A percentile compares a stretch with the other conserved stretches of the same genome.
phyloP scores from a whole-genome alignment of 352 stramenopile genomes.

The Phytophthora rubi region DNA sequence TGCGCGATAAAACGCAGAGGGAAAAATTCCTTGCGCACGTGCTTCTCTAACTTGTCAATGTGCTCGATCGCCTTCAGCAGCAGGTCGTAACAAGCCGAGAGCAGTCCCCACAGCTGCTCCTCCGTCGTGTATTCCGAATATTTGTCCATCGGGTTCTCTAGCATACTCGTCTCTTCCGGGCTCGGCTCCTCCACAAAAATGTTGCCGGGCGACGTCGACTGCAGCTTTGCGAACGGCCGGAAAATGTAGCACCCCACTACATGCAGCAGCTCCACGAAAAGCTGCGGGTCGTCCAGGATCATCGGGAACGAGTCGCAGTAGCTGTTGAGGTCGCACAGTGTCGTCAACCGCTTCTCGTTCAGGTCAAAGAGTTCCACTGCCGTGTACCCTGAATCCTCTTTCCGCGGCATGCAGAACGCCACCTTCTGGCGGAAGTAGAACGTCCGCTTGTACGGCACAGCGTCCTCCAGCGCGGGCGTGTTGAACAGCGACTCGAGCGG shows the following conservation, averaged over 20 bases:
- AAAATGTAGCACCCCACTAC: slow-evolving; percentile 87
- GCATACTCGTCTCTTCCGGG: slow-evolving; percentile 55
- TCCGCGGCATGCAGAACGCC: slow-evolving; percentile 76
- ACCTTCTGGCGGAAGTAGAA: slow-evolving; percentile 89
- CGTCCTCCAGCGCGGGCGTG: slow-evolving; percentile 79
- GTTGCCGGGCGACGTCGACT: slow-evolving; percentile 64
- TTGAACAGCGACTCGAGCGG: slow-evolving; percentile 78
- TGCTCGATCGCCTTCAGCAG: slow-evolving; percentile 87
- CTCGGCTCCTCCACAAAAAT: slow-evolving; percentile 87
- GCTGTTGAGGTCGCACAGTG: slow-evolving; percentile 84
- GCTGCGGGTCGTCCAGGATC: slow-evolving; percentile 80
- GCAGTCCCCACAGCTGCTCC: slow-evolving; percentile 82
- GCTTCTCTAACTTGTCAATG: slow-evolving; percentile 90
- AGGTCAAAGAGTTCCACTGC: slow-evolving; percentile 81
- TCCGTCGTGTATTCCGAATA: slow-evolving; percentile 87
- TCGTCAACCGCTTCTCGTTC: slow-evolving; percentile 84
- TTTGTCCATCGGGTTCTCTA: slow-evolving; percentile 82
- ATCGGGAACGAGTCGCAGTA: slow-evolving; percentile 87
- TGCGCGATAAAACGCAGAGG: slow-evolving; percentile 80
- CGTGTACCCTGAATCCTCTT: slow-evolving; percentile 52
- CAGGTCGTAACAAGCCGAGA: slow-evolving; percentile 84
- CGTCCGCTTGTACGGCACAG: slow-evolving; percentile 81
- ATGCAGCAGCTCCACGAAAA: slow-evolving; percentile 84
- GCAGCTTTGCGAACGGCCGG: slow-evolving; percentile 65
- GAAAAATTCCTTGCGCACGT: slow-evolving; percentile 88